Percentiles rank a stretch among this genome's conserved stretches.
Conservation (phyloP, 2,329 filamentous ascomycete species). For the Aspergillus nomiae region DNA sequence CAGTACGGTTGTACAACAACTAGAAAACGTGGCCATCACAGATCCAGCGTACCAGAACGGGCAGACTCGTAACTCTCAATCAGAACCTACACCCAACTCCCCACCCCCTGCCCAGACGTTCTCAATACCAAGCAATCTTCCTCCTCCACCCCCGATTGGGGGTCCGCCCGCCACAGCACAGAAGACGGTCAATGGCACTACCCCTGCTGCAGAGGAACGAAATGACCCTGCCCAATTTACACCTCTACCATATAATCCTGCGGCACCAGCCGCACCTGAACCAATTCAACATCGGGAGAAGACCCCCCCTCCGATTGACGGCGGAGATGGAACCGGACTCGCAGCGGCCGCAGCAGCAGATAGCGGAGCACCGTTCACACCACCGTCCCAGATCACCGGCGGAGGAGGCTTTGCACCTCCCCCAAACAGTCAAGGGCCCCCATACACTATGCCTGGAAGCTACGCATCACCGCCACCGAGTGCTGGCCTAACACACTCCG, state of each 20-base stretch:
- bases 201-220: conserved; percentile 23
- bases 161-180: conserved; percentile 20
- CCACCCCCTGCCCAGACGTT: conserved; percentile 21
- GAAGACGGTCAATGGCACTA: conserved; percentile 12
- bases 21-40: conserved; percentile 63
- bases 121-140: conserved; percentile 24
- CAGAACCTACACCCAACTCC: conserved; percentile 24
- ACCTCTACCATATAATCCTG: conserved; percentile 66
- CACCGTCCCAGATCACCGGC: conserved; percentile 28
- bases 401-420: conserved; percentile 25
- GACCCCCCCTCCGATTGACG: conserved; percentile 64
- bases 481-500: conserved; percentile 31
- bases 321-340: conserved; percentile 49
- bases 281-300: conserved; percentile 67
- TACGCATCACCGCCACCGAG: conserved; percentile 42
- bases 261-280: conserved; percentile 66
- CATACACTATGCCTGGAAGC: conserved; percentile 27
- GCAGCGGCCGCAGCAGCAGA: conserved; percentile 45
- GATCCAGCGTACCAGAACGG: conserved; percentile 51
- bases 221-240: conserved; percentile 42
- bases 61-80: conserved; percentile 43
- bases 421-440: conserved; percentile 23
- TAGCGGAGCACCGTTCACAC: conserved; percentile 34
- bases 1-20: conserved; percentile 63
- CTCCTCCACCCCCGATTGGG: conserved; percentile 28